Evolutionary conservation across 345 rosid species (phyloP).

Genomic region (Alliaria petiolata): DNA sequence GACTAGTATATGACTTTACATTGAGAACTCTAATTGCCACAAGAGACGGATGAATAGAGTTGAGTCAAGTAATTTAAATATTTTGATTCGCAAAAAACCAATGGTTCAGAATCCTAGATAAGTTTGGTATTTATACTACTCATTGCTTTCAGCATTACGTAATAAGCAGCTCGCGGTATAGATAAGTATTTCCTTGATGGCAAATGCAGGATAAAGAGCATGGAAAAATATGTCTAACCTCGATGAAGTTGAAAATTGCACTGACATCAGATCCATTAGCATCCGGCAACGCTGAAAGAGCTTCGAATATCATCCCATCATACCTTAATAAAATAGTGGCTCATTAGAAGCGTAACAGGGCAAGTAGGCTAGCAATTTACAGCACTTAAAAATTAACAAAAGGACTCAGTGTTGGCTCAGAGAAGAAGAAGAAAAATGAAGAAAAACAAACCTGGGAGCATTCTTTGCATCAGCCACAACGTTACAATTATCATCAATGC

Average conservation of each 20-base stretch:
- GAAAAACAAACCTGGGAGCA: constrained; percentile 33
- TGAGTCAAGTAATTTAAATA: not conserved
- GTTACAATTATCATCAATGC: constrained; percentile 23
- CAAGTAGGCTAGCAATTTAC: constrained; percentile 1
- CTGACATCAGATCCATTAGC: constrained; percentile 51
- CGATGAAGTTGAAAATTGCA: constrained; percentile 55
- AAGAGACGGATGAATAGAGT: not conserved
- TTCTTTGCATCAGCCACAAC: constrained; percentile 26
- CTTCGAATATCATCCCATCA: constrained; percentile 68
- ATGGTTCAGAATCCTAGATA: not conserved
- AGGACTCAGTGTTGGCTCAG: constrained; percentile 32
- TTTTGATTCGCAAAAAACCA: not conserved
- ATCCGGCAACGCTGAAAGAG: constrained; percentile 54
- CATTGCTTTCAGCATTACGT: not conserved
- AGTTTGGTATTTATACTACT: not conserved
- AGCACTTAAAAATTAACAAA: not conserved
- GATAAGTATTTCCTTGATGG: not conserved
- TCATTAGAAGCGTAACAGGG: constrained; percentile 10
- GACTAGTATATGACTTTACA: not conserved
- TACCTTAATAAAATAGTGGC: constrained; percentile 36
- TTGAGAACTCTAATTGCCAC: not conserved
- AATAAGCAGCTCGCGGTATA: not conserved
- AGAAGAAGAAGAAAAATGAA: constrained; percentile 3
- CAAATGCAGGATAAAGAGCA: not conserved
- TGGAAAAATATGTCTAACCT: constrained; percentile 44